A percentile compares a stretch with the other conserved stretches of the same genome.
Conservation (phyloP, 73 alveolate species). For the Stentor roeselii region DNA sequence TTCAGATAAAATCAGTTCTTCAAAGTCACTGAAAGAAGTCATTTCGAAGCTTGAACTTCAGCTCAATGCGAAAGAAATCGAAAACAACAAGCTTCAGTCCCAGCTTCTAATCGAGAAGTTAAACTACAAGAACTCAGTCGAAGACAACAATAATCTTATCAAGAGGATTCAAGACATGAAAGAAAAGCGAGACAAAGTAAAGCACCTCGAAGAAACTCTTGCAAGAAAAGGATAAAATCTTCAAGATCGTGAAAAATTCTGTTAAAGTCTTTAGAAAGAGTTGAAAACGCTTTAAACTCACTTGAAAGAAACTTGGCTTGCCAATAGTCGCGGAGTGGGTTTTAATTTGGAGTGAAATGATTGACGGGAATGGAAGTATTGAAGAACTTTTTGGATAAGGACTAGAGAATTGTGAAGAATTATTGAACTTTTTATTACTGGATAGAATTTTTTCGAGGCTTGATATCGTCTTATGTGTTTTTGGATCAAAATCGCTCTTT, state of each 20-base stretch:
- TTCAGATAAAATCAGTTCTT: too few species aligned
- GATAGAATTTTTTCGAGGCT: background rate
- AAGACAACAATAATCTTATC: background rate
- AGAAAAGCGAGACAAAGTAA: background rate
- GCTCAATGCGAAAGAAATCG: background rate
- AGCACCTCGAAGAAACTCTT: background rate
- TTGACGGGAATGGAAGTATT: background rate
- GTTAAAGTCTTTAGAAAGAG: background rate
- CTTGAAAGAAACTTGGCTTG: slow-evolving; percentile 5
- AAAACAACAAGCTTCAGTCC: background rate
- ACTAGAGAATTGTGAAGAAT: background rate
- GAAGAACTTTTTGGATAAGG: background rate
- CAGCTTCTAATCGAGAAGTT: background rate
- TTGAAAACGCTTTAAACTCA: slow-evolving; percentile 14
- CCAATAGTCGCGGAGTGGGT: background rate
- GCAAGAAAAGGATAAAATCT: background rate
- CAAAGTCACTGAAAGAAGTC: background rate
- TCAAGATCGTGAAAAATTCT: background rate
- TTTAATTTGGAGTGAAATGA: background rate
- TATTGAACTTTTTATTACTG: background rate
- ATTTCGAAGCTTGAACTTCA: background rate
- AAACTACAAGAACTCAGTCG: background rate
- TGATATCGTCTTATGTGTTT: background rate
- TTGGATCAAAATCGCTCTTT: background rate
- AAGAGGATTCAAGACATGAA: background rate